Evolutionary conservation across 2,329 filamentous ascomycete species (phyloP), one percentile per base, ranked within the genome.

Genomic region (Neocucurbitaria cava): DNA sequence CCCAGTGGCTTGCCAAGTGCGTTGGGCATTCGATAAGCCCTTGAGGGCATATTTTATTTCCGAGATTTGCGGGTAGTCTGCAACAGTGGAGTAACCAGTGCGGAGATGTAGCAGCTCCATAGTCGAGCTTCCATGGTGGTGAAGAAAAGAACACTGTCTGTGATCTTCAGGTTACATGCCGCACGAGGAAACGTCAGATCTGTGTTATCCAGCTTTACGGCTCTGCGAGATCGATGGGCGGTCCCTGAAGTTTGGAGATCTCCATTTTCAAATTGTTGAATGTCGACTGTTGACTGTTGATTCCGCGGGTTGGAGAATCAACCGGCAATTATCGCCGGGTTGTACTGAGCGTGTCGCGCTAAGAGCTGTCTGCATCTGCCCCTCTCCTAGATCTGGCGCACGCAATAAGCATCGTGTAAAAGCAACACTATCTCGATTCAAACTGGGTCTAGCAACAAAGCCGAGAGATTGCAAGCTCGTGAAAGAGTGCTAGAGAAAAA

Each of bases 131-230:
- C 45, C 39, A 41, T 50, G 39, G 55, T 64, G 51, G 56, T 52
- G 57, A 56, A n/a, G n/a, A 45, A n/a, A 33, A 52, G 50, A 36
- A 49, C 57, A 61, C 60, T 49, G 49, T 54, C 30, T 48, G 47
- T 46, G 62, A 70, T 70, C 64, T 58, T 59, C 65, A 56, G 44
- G 44, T 46, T 46, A 60, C 61, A 51, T 61, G 61, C 60, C 59
- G 58, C 54, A 51, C 59, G 46, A 46, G 60, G 52, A 49, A 60
- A 49, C 52, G 49, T 58, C 46, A 56, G 7, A 56, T 55, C 53
- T 45, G 46, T 24, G 50, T 44, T 49, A 66, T 58, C 64, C 61
- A 64, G 47, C 59, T 51, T 54, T 60, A 59, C 61, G 65, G 66
- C 64, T 59, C 59, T 64, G 40, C 46, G 20, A 48, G 39, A 55